Evolutionary conservation across 2,329 filamentous ascomycete genomes (phyloP), one percentile per base, ranked within the genome.

Genomic region (Metarhizium robertsii): DNA sequence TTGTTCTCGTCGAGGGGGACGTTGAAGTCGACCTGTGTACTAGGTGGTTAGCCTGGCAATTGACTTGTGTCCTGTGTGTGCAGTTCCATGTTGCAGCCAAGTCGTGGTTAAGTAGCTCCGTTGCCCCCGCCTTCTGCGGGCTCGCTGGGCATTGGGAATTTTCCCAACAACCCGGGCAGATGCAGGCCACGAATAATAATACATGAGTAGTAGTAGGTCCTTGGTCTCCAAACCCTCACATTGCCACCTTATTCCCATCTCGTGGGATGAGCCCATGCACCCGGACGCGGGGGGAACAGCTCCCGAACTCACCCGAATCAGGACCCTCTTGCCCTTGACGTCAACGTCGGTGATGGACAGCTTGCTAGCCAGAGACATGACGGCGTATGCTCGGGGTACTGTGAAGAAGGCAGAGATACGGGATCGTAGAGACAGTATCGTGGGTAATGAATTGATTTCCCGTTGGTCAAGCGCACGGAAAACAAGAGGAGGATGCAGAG

Each of bases 351-450:
- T 89, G 76, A 99, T 96, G 65, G 91, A 89, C 67, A 99, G 89
- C 84, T 99, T 99, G 84, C 86, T 96, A 67, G 92, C 89, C 72
- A 99, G 90, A 85, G 94, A 97, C 94, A 99, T 99, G 59, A 67
- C 84, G 70, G 61, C 58, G 54, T 29, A 50, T n/a, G 46, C 45
- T 55, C 18, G 50, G 42, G n/a, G 13, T 25, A 32, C 7, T 4
- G 20, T 2, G 14, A 32, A 30, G 14, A 38, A 4, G 11, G 6
- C 14, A 36, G 34, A 10, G 16, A 46, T 14, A 4, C 46, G 51
- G 48, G 32, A 6, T 40, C 32, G 47, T 20, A 43, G 34, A 6
- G 36, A 36, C 29, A 4, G 40, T 51, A 49, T 34, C 14, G 47
- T 52, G 32, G 11, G 25, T 8, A 18, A 25, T 8, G 20, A 34